These are phyloP conservation scores for Aureobasidium sp. DNA, from an alignment of 2,329 filamentous ascomycete genomes.

Conservation along the genomic window DNA sequence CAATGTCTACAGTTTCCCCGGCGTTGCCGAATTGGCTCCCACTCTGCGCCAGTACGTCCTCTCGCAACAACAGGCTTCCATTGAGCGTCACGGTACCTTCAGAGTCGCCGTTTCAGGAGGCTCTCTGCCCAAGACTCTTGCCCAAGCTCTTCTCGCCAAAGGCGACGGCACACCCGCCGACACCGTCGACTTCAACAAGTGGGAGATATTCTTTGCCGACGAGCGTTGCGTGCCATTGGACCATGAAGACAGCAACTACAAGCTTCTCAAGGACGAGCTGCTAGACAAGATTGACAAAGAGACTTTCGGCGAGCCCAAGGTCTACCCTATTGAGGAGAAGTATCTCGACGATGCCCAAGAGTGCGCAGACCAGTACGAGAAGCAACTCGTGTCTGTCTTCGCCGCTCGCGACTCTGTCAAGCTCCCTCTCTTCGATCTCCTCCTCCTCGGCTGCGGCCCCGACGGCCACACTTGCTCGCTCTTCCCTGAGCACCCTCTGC, in stretches of 20 bases:
- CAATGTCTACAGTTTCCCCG: slow-evolving; percentile 73
- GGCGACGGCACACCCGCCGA: slow-evolving; percentile 50
- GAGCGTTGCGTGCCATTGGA: slow-evolving; percentile 90
- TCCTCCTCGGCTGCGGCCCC: slow-evolving; percentile 87
- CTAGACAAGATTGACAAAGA: slow-evolving; percentile 73
- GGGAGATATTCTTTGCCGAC: slow-evolving; percentile 98
- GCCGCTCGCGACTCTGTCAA: slow-evolving; percentile 90
- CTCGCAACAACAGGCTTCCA: slow-evolving; percentile 69
- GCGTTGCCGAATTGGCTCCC: slow-evolving; percentile 63
- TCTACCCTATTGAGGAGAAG: slow-evolving; percentile 69
- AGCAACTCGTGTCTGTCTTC: slow-evolving; percentile 76
- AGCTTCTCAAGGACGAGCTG: slow-evolving; percentile 76
- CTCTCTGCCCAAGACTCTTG: slow-evolving; percentile 81
- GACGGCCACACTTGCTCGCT: slow-evolving; percentile 97
- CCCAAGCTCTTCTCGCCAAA: slow-evolving; percentile 65
- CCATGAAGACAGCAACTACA: slow-evolving; percentile 91
- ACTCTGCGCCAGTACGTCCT: slow-evolving; percentile 78
- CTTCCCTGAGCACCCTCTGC: slow-evolving; percentile 81
- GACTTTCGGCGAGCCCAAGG: slow-evolving; percentile 57
- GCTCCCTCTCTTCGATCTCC: slow-evolving; percentile 87
- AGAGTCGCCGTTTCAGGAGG: slow-evolving; percentile 91
- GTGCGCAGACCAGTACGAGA: slow-evolving; percentile 88
- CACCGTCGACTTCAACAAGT: slow-evolving; percentile 69
- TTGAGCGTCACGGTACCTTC: slow-evolving; percentile 76
- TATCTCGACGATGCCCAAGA: slow-evolving; percentile 76